Conservation (phyloP, 2,329 filamentous ascomycete species). For the Monilinia polystroma region DNA sequence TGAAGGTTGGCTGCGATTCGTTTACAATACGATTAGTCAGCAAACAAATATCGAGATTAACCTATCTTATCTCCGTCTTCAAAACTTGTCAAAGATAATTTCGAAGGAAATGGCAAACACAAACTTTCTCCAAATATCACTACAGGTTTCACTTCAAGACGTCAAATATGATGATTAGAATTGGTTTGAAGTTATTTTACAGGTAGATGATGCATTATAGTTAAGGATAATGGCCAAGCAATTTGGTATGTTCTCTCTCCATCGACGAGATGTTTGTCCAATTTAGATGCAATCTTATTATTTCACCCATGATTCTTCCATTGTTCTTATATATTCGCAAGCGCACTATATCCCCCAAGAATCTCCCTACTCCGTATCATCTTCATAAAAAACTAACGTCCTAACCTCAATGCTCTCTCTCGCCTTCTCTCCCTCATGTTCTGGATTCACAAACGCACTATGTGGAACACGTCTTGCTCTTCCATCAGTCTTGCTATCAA, state of each 20-base stretch:
- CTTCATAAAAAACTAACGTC: conserved; percentile 48
- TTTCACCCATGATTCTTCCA: neutral
- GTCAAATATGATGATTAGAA: too few species aligned
- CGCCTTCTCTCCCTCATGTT: conserved; percentile 43
- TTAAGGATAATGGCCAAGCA: neutral
- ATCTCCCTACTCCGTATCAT: conserved; percentile 25
- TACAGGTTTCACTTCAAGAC: too few species aligned
- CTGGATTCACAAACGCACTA: conserved; percentile 53
- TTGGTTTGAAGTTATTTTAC: too few species aligned
- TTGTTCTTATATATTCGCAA: neutral
- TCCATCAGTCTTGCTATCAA: conserved; percentile 57
- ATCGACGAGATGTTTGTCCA: neutral
- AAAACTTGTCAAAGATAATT: too few species aligned
- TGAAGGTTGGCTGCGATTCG: too few species aligned
- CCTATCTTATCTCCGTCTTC: too few species aligned
- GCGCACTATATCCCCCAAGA: neutral
- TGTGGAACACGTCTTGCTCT: conserved; percentile 55
- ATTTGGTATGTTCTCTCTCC: neutral
- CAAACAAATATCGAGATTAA: too few species aligned
- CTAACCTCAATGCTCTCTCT: conserved; percentile 59
- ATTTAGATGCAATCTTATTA: too few species aligned
- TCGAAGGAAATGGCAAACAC: too few species aligned
- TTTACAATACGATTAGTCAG: too few species aligned
- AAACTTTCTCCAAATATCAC: too few species aligned
- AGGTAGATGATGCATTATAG: too few species aligned